Conservation (phyloP, 805 yeast species). For the Saturnispora mendoncae region DNA sequence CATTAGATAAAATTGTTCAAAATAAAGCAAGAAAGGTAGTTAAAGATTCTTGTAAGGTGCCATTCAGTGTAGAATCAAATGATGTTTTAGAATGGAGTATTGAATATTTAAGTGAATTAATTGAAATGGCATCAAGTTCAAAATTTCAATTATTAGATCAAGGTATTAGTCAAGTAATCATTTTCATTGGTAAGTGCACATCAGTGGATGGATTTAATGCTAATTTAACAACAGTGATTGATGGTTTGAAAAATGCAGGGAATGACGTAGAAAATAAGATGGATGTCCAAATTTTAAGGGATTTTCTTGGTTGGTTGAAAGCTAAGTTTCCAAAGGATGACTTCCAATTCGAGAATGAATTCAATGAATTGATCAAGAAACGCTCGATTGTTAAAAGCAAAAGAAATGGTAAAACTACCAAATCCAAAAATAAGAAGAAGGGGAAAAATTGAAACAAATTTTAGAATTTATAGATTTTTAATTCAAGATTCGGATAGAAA, state of each 20-base stretch:
- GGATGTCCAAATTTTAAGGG: slow-evolving; percentile 9
- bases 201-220: not conserved
- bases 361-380: slow-evolving; percentile 3
- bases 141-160: slow-evolving; percentile 7
- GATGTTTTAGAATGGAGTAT: slow-evolving; percentile 7
- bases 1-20: slow-evolving; percentile 6
- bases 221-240: not conserved
- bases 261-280: slow-evolving; percentile 7
- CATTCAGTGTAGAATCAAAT: slow-evolving; percentile 1
- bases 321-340: not conserved
- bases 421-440: slow-evolving; percentile 2
- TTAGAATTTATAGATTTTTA: not conserved
- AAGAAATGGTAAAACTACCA: slow-evolving; percentile 4
- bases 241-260: slow-evolving; percentile 5
- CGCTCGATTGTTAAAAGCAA: not conserved
- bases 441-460: not conserved
- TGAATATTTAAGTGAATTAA: slow-evolving; percentile 3
- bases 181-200: slow-evolving; percentile 4
- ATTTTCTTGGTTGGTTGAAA: slow-evolving; percentile 9
- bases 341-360: not conserved
- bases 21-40: slow-evolving; percentile 8
- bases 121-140: slow-evolving; percentile 1
- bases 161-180: slow-evolving; percentile 7
- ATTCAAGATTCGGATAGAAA: too few relatives aligned
- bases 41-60: slow-evolving; percentile 4